Evolutionary conservation across 768 basidiomycete species (phyloP), one percentile per base, ranked within the genome.

Genomic region (Megacollybia marginata): DNA sequence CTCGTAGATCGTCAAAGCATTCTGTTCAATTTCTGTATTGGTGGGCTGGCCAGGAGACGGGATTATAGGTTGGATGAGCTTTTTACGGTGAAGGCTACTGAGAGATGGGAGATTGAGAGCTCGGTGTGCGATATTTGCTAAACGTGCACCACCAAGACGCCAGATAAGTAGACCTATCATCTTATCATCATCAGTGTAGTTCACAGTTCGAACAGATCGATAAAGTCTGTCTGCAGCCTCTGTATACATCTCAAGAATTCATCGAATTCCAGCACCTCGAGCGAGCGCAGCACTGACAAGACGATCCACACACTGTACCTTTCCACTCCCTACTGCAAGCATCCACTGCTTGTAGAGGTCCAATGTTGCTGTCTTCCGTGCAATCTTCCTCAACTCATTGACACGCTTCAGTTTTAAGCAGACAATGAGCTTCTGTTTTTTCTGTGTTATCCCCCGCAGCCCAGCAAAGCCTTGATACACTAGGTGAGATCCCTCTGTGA

Each of bases 311-410:
- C 60, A 52, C 23, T 52, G 42, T 2, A 58, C 51, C 20, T 55
- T 46, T 28, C 60, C 60, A 18, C 57, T 58, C 20, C 44, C 60
- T 1, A 63, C 48, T 15, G 57, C 60, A 51, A 61, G 50, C 8
- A 61, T 48, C 28, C 54, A 56, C 45, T 52, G 38, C 49, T 63
- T 63, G 50, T 59, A 49, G 18, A 54, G 51, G 16, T 54, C 51
- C 8, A 62, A 44, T 23, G 51, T 40, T 0, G 40, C 19, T 12
- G 42, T 34, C 20, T 50, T 48, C 6, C 51, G 20, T 9, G 42
- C n/a, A 8, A 60, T 50, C n/a, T 50, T 51, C 11, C 50, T 48
- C 5, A 44, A 48, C 33, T 44, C 35, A 32, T 55, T 57, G 40
- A 60, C 49, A 32, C 38, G 48, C 9, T 44, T 33, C 2, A 60